These are phyloP conservation scores for Oryza meridionalis DNA, from an alignment of 176 grass and related monocot species.

Conservation along the genomic window DNA sequence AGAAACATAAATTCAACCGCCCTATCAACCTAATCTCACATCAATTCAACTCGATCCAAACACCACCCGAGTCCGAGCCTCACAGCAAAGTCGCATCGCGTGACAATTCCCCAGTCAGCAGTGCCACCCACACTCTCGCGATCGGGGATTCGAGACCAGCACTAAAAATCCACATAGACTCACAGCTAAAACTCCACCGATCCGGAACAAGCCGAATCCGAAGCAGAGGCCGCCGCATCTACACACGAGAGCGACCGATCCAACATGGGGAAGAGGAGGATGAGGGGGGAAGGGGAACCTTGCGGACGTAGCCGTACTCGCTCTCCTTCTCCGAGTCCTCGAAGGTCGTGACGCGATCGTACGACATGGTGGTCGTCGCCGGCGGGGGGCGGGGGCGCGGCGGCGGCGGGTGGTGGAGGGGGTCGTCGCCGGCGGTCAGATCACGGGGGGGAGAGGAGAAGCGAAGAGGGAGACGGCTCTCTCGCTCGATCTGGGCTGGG, in stretches of 20 bases:
- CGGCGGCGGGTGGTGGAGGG: not conserved
- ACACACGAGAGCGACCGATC: slow-evolving; percentile 12
- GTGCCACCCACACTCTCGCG: not conserved
- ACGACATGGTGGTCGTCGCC: slow-evolving; percentile 54
- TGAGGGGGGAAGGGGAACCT: slow-evolving; percentile 41
- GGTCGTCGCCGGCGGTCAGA: slow-evolving; percentile 45
- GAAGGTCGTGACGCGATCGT: slow-evolving; percentile 87
- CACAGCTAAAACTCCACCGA: not conserved
- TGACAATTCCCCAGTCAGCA: not conserved
- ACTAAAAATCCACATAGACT: not conserved
- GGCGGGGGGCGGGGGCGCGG: not conserved
- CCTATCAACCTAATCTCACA: not conserved
- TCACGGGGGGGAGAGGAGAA: slow-evolving; percentile 15
- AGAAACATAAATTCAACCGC: not conserved
- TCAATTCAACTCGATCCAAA: slow-evolving; percentile 17
- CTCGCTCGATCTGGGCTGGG: slow-evolving; percentile 49
- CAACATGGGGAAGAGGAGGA: not conserved
- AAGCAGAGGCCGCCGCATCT: not conserved
- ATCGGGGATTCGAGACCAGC: not conserved
- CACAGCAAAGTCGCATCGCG: not conserved
- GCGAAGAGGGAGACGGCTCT: not conserved
- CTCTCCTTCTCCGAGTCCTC: slow-evolving; percentile 96
- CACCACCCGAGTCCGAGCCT: not conserved
- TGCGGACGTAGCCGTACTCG: slow-evolving; percentile 96
- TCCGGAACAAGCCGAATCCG: not conserved